phyloP scores from a whole-genome alignment of 1,139 yeast species.

The Magnusiomyces ingens region DNA sequence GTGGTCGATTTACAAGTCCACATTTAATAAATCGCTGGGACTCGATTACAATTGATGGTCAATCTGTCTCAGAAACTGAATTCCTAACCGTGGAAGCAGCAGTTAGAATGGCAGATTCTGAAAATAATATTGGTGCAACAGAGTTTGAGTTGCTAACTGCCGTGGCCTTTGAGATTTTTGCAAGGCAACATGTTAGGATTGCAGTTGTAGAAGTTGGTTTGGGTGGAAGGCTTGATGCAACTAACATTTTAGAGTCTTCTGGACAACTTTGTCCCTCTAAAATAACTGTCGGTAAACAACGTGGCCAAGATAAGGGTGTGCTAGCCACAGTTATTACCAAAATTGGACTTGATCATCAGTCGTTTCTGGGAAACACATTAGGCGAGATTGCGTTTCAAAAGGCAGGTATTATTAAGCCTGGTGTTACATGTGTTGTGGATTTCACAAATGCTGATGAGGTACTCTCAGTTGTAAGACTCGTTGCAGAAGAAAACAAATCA shows the following conservation, averaged over 20 bases:
- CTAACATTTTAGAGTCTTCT: slow-evolving; percentile 49
- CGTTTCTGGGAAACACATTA: slow-evolving; percentile 59
- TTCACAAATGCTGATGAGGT: slow-evolving; percentile 53
- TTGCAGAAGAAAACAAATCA: slow-evolving; percentile 18
- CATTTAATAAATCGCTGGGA: slow-evolving; percentile 70
- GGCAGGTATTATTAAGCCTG: slow-evolving; percentile 70
- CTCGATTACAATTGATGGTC: slow-evolving; percentile 60
- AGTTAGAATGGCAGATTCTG: slow-evolving; percentile 30
- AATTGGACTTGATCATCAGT: slow-evolving; percentile 79
- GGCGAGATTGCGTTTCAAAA: slow-evolving; percentile 64
- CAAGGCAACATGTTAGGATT: slow-evolving; percentile 49
- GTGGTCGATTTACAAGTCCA: slow-evolving; percentile 85
- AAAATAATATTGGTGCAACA: slow-evolving; percentile 52
- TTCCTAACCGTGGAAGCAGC: slow-evolving; percentile 42
- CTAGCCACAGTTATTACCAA: slow-evolving; percentile 72
- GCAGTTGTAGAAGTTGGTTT: slow-evolving; percentile 87
- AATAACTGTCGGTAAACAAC: not conserved
- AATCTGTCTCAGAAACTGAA: slow-evolving; percentile 42
- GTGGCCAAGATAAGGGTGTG: slow-evolving; percentile 15
- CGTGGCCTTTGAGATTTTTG: slow-evolving; percentile 72
- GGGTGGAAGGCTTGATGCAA: slow-evolving; percentile 85
- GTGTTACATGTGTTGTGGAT: slow-evolving; percentile 64
- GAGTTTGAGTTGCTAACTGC: slow-evolving; percentile 84
- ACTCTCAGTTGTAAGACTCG: slow-evolving; percentile 36
- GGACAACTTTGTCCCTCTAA: slow-evolving; percentile 12